Conservation (phyloP, 306 rosid genomes). For the Cicer bijugum region DNA sequence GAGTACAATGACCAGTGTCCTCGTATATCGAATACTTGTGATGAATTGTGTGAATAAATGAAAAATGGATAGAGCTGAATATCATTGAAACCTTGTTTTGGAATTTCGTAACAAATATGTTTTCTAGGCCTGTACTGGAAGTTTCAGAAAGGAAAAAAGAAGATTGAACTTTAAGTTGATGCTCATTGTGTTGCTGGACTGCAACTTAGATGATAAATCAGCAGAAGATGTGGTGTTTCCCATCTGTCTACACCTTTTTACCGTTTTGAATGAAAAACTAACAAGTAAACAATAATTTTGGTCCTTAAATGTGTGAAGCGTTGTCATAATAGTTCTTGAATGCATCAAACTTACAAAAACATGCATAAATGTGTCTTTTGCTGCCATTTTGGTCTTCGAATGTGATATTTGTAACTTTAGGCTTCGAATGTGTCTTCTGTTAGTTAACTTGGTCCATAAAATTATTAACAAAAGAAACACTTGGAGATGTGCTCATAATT, state of each 20-base stretch:
- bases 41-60: constrained; percentile 44
- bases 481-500: too few relatives aligned
- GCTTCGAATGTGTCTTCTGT: too few relatives aligned
- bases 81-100: constrained; percentile 44
- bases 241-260: background rate
- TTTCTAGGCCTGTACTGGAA: constrained; percentile 45
- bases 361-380: too few relatives aligned
- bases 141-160: constrained; percentile 30
- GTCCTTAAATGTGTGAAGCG: too few relatives aligned
- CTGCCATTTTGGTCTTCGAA: too few relatives aligned
- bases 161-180: constrained; percentile 36
- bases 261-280: constrained; percentile 17
- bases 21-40: constrained; percentile 36
- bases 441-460: too few relatives aligned
- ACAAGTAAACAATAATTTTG: too few relatives aligned
- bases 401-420: too few relatives aligned
- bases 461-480: too few relatives aligned
- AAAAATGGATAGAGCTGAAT: constrained; percentile 42
- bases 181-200: constrained; percentile 41
- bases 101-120: constrained; percentile 36
- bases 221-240: constrained; percentile 30
- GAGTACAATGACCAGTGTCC: constrained; percentile 59
- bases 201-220: constrained; percentile 18
- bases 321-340: too few relatives aligned
- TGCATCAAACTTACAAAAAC: too few relatives aligned